phyloP scores from a whole-genome alignment of 495 filamentous ascomycete genomes.

The Opeltia flavorubescens region DNA sequence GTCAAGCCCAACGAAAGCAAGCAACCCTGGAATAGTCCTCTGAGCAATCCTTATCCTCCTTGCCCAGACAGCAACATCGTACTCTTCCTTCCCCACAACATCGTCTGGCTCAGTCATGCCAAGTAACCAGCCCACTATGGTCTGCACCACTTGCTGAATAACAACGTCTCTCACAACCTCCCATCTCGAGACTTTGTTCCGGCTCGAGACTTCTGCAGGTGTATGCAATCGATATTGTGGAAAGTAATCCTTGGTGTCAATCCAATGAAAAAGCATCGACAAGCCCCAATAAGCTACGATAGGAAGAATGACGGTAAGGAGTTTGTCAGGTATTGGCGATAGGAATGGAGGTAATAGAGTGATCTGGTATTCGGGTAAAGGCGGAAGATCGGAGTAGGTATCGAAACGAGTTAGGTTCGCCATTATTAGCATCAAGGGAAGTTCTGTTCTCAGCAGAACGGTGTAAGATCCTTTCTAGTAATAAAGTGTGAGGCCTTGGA shows the following conservation, averaged over 20 bases:
- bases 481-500: conserved; percentile 1
- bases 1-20: conserved; percentile 26
- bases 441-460: background rate
- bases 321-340: conserved; percentile 55
- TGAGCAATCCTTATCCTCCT: conserved; percentile 52
- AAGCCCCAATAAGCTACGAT: conserved; percentile 63
- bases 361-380: conserved; percentile 52
- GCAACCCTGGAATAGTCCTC: conserved; percentile 42
- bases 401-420: conserved; percentile 6
- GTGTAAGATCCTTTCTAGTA: background rate
- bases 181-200: conserved; percentile 58
- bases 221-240: conserved; percentile 70
- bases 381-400: conserved; percentile 37
- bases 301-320: conserved; percentile 47
- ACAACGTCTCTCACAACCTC: conserved; percentile 66
- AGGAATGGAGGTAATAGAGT: conserved; percentile 47
- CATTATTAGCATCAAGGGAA: conserved; percentile 5
- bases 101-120: conserved; percentile 46
- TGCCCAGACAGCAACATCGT: conserved; percentile 61
- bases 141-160: conserved; percentile 64
- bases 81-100: conserved; percentile 49
- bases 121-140: conserved; percentile 39
- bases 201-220: conserved; percentile 59
- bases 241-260: conserved; percentile 63
- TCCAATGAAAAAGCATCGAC: conserved; percentile 60